Base-by-base conservation (phyloP, 768 basidiomycete species). In the Collybia sp. region DNA sequence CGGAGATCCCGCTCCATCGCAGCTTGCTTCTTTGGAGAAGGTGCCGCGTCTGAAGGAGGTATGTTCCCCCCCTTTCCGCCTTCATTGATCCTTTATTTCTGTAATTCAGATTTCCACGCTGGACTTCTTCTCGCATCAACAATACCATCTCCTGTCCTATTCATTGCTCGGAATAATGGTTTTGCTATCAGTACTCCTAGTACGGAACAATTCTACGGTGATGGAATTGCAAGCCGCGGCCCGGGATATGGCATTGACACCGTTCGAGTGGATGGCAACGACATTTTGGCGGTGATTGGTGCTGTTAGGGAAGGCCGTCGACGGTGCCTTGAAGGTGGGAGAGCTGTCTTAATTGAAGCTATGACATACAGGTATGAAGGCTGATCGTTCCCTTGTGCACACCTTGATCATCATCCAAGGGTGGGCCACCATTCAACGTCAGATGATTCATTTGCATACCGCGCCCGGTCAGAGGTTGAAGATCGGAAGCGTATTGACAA, bases 371-470 rank as follows among this genome's bases (percentile, higher is more conserved):
- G 93, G 80, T 82, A 50, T 25, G 73, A 12, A 8, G 16, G 36
- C 34, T 31, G 12, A 40, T 42, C 25, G 30, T 17, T 30, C 41
- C 35, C 31, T 45, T 38, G 34, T 43, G 43, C 41, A 46, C 38
- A 36, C 18, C 41, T 47, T 19, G 41, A 36, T 33, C 20, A 30
- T 35, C 30, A 30, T 47, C 40, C 52, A 38, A 88, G 87, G 19
- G 85, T 96, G 11, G 88, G 93, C n/a, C 93, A 97, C 59, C 92
- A 94, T 60, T 92, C 89, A 13, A 94, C 90, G 0, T 95, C 93
- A 9, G 94, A 97, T 57, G 93, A 97, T 63, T 94, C 92, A 4
- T 94, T 89, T 57, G 93, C 93, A 16, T 97, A 97, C 62, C 82
- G 93, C 34, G 76, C 88, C 1, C 79, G 88, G 15, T 79, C 89